Conservation (phyloP, 495 filamentous ascomycete species). For the Hypoxylon cercidicola region DNA sequence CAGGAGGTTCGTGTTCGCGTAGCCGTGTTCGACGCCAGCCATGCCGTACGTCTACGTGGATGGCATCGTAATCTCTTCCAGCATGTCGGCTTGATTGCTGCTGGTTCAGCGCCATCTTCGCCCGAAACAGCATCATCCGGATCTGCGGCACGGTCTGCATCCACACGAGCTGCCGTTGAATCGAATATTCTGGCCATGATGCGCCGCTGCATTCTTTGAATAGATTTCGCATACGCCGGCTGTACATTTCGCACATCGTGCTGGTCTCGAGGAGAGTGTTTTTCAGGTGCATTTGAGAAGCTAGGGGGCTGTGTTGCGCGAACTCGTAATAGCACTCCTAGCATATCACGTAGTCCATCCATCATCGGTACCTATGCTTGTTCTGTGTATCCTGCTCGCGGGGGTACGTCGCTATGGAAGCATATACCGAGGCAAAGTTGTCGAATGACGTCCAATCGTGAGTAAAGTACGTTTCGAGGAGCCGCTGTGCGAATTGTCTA, state of each 20-base stretch:
- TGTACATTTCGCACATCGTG: constrained; percentile 51
- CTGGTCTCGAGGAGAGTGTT: constrained; percentile 37
- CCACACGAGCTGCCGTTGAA: constrained; percentile 36
- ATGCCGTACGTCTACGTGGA: constrained; percentile 27
- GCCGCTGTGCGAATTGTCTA: constrained; percentile 32
- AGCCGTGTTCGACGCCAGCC: constrained; percentile 32
- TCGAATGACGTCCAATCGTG: constrained; percentile 29
- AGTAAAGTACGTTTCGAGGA: constrained; percentile 34
- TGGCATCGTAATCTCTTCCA: constrained; percentile 26
- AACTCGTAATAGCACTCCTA: constrained; percentile 52
- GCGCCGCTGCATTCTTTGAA: constrained; percentile 45
- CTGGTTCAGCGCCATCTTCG: constrained; percentile 33
- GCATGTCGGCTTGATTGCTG: constrained; percentile 18
- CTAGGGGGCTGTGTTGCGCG: constrained; percentile 44
- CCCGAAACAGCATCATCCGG: constrained; percentile 32
- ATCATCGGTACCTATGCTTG: constrained; percentile 51
- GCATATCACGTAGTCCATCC: constrained; percentile 52
- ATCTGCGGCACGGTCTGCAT: constrained; percentile 39
- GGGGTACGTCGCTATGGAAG: constrained; percentile 44
- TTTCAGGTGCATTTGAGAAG: constrained; percentile 39
- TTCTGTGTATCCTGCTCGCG: constrained; percentile 43
- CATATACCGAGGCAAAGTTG: constrained; percentile 34
- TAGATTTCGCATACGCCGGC: constrained; percentile 49
- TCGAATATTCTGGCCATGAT: constrained; percentile 28
- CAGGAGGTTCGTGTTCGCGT: constrained; percentile 31